phyloP scores from a whole-genome alignment of 805 yeast species.

The Candida ficus region DNA sequence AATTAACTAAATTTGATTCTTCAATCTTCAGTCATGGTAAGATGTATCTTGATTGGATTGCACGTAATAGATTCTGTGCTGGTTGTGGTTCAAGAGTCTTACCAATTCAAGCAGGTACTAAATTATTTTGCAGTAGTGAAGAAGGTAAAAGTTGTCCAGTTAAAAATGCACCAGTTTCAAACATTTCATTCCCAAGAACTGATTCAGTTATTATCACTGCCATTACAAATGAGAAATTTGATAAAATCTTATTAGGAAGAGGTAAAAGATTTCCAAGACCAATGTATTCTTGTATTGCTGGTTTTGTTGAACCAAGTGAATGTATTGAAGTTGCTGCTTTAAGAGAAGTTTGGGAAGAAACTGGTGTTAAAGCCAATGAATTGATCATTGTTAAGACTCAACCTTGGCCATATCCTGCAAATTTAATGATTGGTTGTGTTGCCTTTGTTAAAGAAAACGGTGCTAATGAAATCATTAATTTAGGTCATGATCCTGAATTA shows the following conservation, averaged over 20 bases:
- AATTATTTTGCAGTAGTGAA: conserved; percentile 41
- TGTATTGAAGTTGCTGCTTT: conserved; percentile 82
- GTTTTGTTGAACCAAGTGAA: conserved; percentile 95
- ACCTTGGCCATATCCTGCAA: conserved; percentile 98
- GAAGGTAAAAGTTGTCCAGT: conserved; percentile 27
- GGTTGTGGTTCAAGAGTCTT: conserved; percentile 71
- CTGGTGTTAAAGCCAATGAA: conserved; percentile 64
- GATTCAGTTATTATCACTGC: conserved; percentile 88
- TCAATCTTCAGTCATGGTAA: conserved; percentile 74
- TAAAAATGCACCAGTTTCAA: conserved; percentile 48
- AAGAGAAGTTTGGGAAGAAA: conserved; percentile 93
- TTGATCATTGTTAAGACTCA: conserved; percentile 69
- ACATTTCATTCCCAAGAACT: conserved; percentile 86
- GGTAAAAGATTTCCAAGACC: conserved; percentile 53
- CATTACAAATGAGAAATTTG: conserved; percentile 54
- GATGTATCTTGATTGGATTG: conserved; percentile 83
- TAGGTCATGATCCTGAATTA: conserved; percentile 83
- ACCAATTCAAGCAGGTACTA: conserved; percentile 65
- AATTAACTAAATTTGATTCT: conserved; percentile 40
- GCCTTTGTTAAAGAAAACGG: conserved; percentile 73
- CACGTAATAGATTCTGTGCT: conserved; percentile 72
- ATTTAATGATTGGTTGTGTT: conserved; percentile 88
- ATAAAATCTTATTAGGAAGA: conserved; percentile 66
- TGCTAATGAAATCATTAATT: conserved; percentile 54
- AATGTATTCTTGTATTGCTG: conserved; percentile 86